Base-by-base conservation (phyloP, 225 moss, liverwort and hornwort genomes). In the Sphagnum tenellum region DNA sequence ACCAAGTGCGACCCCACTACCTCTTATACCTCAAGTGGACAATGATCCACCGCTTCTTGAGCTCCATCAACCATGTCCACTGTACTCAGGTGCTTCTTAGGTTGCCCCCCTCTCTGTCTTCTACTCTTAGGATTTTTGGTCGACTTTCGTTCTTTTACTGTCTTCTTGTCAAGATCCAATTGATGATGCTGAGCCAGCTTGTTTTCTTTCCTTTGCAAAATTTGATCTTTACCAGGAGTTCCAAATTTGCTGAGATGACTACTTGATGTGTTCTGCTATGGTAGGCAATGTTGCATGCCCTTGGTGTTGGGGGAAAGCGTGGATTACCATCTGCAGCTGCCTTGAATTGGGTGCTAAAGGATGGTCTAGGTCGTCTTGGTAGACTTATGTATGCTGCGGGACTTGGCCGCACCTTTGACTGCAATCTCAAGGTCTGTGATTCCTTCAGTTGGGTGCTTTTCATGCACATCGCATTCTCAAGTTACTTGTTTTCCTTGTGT, bases 261-360 rank as follows among this genome's bases (percentile, higher is more conserved):
- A 29, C 29, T 29, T 70, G 46, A 59, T 73, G 47, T 67, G 67
- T 44, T 67, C 44, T 70, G 64, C 61, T 73, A 63, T 48, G 65
- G 64, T 86, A 92, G 96, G 96, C 94, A 67, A 95, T 95, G 95
- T 80, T 95, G 62, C 88, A 80, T 82, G 95, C 95, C 62, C 80
- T 95, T 63, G 95, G 95, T 74, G 69, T 95, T 63, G 95, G 95
- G 70, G 95, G 91, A 51, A 86, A 76, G 70, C 86, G 82, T 64
- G 82, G 84, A 63, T 78, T 95, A 69, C 95, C 95, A 72, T 80
- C 92, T 67, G 92, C 95, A 69, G 92, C 95, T 65, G 89, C 86
- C 58, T 72, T 95, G 79, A 95, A 92, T 59, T 95, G 95, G 95
- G 89, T 95, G 46, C 75, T 95, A 66, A 95, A 92, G 75, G 95